These are phyloP conservation scores for Penicillium italicum DNA, from an alignment of 2,329 filamentous ascomycete species.

Conservation along the genomic window DNA sequence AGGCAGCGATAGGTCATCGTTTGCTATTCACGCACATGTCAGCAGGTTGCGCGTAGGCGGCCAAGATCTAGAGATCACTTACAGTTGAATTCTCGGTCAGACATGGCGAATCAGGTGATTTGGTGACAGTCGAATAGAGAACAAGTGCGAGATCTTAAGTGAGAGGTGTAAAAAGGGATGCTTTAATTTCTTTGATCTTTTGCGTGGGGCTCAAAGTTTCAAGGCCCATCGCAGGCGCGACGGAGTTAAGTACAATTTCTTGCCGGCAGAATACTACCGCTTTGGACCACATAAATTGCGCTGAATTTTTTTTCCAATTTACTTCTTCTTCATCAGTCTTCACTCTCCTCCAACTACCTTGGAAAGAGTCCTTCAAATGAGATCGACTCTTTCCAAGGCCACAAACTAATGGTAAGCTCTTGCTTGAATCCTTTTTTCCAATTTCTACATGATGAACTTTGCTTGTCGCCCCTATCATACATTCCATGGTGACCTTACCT, in stretches of 20 bases:
- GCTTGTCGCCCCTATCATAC: slow-evolving; percentile 63
- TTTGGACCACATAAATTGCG: slow-evolving; percentile 19
- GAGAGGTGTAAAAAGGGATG: not conserved
- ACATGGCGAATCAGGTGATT: slow-evolving; percentile 40
- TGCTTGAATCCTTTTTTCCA: slow-evolving; percentile 6
- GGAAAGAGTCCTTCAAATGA: slow-evolving; percentile 16
- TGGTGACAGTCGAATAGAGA: not conserved
- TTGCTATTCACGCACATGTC: slow-evolving; percentile 39
- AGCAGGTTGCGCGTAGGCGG: slow-evolving; percentile 20
- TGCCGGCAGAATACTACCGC: slow-evolving; percentile 31
- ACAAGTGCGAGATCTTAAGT: not conserved
- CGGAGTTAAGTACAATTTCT: slow-evolving; percentile 21
- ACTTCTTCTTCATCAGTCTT: slow-evolving; percentile 11
- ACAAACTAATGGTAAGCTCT: slow-evolving; percentile 28
- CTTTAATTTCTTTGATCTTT: slow-evolving; percentile 15
- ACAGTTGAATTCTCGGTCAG: slow-evolving; percentile 55
- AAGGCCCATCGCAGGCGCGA: slow-evolving; percentile 10
- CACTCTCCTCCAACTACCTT: slow-evolving; percentile 12
- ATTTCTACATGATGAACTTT: slow-evolving; percentile 52
- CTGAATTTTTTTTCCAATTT: slow-evolving; percentile 21
- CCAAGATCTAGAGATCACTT: slow-evolving; percentile 22
- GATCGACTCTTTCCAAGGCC: slow-evolving; percentile 18
- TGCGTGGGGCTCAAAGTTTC: slow-evolving; percentile 20
- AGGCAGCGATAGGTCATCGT: slow-evolving; percentile 58
- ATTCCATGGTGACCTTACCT: slow-evolving; percentile 57